A percentile compares a stretch with the other conserved stretches of the same genome.
Evolutionary conservation across 176 grass and related monocot species (phyloP).

Genomic region (Oryza longistaminata): DNA sequence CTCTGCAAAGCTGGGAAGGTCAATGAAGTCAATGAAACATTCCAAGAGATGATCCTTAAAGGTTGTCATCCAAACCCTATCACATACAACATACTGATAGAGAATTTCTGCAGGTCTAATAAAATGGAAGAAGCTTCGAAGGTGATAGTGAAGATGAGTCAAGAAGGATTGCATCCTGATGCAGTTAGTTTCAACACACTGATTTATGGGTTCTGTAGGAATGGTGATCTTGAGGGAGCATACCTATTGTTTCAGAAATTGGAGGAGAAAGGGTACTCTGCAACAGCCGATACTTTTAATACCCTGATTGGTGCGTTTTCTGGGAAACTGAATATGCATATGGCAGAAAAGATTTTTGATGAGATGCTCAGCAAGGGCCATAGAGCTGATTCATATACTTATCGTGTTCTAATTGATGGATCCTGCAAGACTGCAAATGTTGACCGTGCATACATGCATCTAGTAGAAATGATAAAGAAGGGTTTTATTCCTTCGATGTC

Average conservation of each 20-base stretch:
- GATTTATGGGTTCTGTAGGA: conserved; percentile 84
- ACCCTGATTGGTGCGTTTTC: conserved; percentile 78
- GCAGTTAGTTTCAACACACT: conserved; percentile 82
- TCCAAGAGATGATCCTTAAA: conserved; percentile 72
- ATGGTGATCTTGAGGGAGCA: conserved; percentile 75
- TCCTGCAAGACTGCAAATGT: conserved; percentile 71
- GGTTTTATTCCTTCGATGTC: conserved; percentile 70
- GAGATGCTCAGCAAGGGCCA: conserved; percentile 72
- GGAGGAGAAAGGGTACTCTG: conserved; percentile 61
- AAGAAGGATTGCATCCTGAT: conserved; percentile 82
- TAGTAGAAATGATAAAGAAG: conserved; percentile 65
- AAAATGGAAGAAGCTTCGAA: conserved; percentile 69
- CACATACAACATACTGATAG: conserved; percentile 90
- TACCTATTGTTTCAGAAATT: conserved; percentile 73
- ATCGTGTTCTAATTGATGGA: conserved; percentile 77
- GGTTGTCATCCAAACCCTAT: conserved; percentile 72
- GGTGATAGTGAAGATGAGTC: conserved; percentile 76
- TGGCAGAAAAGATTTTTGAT: conserved; percentile 73
- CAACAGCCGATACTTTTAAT: conserved; percentile 80
- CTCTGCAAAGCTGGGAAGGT: conserved; percentile 85
- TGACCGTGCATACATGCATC: conserved; percentile 58
- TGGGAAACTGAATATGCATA: conserved; percentile 69
- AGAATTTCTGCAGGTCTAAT: conserved; percentile 70
- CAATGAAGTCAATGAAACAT: conserved; percentile 73
- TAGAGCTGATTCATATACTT: conserved; percentile 71